Evolutionary conservation across 2,329 filamentous ascomycete genomes (phyloP), one percentile per base, ranked within the genome.

Genomic region (Pyricularia sp.): DNA sequence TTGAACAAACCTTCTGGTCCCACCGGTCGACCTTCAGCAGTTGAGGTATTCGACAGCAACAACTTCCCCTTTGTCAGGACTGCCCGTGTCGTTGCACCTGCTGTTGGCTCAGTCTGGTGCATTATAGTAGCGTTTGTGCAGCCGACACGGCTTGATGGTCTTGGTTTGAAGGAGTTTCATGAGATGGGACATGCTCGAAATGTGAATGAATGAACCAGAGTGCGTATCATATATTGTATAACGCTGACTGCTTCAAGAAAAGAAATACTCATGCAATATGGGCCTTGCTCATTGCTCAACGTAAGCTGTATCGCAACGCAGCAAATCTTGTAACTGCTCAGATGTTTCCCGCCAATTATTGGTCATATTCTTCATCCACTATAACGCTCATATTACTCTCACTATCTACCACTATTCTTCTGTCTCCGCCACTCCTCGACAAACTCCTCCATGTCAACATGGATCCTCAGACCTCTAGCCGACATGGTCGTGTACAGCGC

Each of bases 11-110:
- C 75, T 0, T 68, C 69, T 2, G 74, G 73, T 1, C 67, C 69
- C 0, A 71, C 67, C 5, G 75, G 76, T 0, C 67, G 73, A 1
- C 79, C 81, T 0, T 71, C 68, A 5, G 62, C 75, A 0, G 67
- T 73, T 1, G 67, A 68, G 1, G 76, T 79, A 6, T 68, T 82
- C 65, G 69, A 73, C 16, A 70, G 75, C 0, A 66, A 68, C 5
- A 76, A 77, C 67, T 81, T 82, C 61, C 82, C 82, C 0, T 84
- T 84, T 66, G 67, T 77, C 0, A 78, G 81, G 66, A 72, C 73
- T 8, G 74, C 73, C 3, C 70, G 72, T 7, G 69, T 73, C 60
- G 67, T 71, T 1, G 68, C 71, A 8, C 70, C 73, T 0, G 67
- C 70, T 6, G 5, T 7, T n/a, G 57, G 57, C 12, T 26, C 26